phyloP scores from a whole-genome alignment of 306 rosid genomes.

The Cajanus cajan region DNA sequence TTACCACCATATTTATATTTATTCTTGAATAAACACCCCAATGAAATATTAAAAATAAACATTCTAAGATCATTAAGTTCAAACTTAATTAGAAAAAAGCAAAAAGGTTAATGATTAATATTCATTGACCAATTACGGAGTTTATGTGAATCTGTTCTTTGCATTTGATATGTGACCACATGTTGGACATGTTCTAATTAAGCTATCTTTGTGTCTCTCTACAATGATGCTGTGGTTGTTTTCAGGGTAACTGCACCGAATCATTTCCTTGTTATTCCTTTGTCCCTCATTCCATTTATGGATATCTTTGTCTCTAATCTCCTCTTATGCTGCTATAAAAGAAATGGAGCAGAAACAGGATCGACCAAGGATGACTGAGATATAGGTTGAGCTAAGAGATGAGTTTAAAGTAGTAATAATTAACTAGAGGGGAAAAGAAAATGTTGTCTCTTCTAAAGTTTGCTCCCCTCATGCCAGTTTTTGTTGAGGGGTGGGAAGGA shows the following conservation, averaged over 20 bases:
- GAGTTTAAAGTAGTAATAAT: slow-evolving; percentile 32
- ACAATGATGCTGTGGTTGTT: slow-evolving; percentile 39
- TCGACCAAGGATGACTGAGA: slow-evolving; percentile 24
- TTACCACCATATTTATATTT: background rate
- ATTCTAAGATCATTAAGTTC: slow-evolving; percentile 8
- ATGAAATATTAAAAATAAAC: background rate
- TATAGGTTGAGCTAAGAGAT: slow-evolving; percentile 28
- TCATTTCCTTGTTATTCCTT: slow-evolving; percentile 52
- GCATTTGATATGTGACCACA: slow-evolving; percentile 74
- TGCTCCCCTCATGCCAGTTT: slow-evolving; percentile 50
- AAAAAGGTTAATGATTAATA: background rate
- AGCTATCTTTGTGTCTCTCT: slow-evolving; percentile 49
- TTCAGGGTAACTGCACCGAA: slow-evolving; percentile 57
- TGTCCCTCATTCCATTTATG: slow-evolving; percentile 43
- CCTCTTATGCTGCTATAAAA: slow-evolving; percentile 25
- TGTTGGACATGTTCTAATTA: slow-evolving; percentile 63
- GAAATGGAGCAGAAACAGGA: slow-evolving; percentile 21
- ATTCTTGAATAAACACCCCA: background rate
- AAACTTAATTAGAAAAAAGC: background rate
- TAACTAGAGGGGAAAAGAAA: slow-evolving; percentile 39
- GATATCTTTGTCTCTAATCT: slow-evolving; percentile 15
- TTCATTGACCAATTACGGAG: background rate
- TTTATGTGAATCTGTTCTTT: slow-evolving; percentile 54
- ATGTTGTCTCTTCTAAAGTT: slow-evolving; percentile 50
- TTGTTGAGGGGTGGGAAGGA: slow-evolving; percentile 54